Percentiles rank a stretch among this genome's conserved stretches.
phyloP scores from a whole-genome alignment of 108 stramenopile genomes.

The Cyclotella kingstonii region DNA sequence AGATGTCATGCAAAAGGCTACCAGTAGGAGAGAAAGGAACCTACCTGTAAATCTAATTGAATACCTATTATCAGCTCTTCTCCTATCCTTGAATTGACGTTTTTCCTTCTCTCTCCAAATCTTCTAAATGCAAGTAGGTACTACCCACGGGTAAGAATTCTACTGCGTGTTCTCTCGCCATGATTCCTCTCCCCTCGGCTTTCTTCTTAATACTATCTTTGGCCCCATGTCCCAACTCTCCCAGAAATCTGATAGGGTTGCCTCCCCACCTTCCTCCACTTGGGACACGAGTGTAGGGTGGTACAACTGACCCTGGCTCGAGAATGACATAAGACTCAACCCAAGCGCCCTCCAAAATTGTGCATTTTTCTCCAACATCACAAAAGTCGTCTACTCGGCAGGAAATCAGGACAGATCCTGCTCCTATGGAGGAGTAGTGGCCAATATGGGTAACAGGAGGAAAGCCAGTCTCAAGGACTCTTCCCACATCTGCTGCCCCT shows the following conservation, averaged over 20 bases:
- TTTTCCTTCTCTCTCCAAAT: slow-evolving; percentile 69
- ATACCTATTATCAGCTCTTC: too few relatives aligned
- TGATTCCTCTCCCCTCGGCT: slow-evolving; percentile 59
- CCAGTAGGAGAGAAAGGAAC: too few relatives aligned
- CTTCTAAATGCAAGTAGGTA: slow-evolving; percentile 87
- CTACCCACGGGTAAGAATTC: slow-evolving; percentile 90
- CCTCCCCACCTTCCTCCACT: slow-evolving; percentile 91
- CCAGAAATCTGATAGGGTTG: slow-evolving; percentile 85
- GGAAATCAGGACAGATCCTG: slow-evolving; percentile 76
- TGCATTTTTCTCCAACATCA: slow-evolving; percentile 84
- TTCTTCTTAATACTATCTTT: slow-evolving; percentile 63
- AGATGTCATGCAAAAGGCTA: too few relatives aligned
- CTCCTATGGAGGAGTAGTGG: slow-evolving; percentile 80
- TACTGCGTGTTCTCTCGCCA: slow-evolving; percentile 79
- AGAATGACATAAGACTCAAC: slow-evolving; percentile 83
- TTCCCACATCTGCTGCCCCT: slow-evolving; percentile 35
- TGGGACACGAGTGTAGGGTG: slow-evolving; percentile 82
- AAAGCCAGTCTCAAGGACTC: slow-evolving; percentile 69
- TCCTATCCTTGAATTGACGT: slow-evolving; percentile 46
- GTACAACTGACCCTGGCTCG: slow-evolving; percentile 90
- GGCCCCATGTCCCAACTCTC: slow-evolving; percentile 70
- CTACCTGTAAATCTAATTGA: too few relatives aligned
- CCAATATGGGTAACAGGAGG: slow-evolving; percentile 83
- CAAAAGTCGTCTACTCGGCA: slow-evolving; percentile 85
- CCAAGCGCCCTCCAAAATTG: slow-evolving; percentile 85